phyloP scores from a whole-genome alignment of 495 filamentous ascomycete species.

The Hypoxylon lienhwacheense region DNA sequence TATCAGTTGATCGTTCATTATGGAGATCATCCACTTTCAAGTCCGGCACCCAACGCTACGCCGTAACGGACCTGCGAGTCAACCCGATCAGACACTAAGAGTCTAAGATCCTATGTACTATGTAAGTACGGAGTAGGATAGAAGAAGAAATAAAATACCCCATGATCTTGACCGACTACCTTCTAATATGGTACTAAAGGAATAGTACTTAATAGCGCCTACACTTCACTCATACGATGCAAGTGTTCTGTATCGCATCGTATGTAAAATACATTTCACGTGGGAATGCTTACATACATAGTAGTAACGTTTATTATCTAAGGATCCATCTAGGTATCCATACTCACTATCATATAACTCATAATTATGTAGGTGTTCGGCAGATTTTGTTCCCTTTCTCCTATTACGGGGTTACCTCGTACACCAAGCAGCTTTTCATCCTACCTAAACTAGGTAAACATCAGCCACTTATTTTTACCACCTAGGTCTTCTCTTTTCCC shows the following conservation, averaged over 20 bases:
- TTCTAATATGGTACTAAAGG: background rate
- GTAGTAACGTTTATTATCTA: too few species aligned
- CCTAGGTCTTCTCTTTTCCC: background rate
- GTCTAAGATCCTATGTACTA: too few species aligned
- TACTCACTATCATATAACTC: too few species aligned
- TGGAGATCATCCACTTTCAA: constrained; percentile 23
- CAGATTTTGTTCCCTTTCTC: constrained; percentile 5
- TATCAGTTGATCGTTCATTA: constrained; percentile 29
- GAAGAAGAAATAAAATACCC: constrained; percentile 1
- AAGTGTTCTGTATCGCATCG: too few species aligned
- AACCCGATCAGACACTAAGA: too few species aligned
- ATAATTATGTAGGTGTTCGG: background rate
- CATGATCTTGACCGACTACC: constrained; percentile 14
- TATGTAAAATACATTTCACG: too few species aligned
- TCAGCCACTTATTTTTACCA: too few species aligned
- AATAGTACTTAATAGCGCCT: background rate
- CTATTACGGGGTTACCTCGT: constrained; percentile 15
- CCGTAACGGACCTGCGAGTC: too few species aligned
- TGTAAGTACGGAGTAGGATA: too few species aligned
- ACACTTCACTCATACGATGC: too few species aligned
- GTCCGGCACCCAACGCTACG: constrained; percentile 7
- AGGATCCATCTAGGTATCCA: too few species aligned
- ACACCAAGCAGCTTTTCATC: constrained; percentile 6
- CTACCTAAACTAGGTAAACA: constrained; percentile 17
- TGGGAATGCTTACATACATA: too few species aligned